Percentiles rank a stretch among this genome's conserved stretches.
Evolutionary conservation across 805 yeast species (phyloP).

Genomic region (Saccharomycopsis babjevae): DNA sequence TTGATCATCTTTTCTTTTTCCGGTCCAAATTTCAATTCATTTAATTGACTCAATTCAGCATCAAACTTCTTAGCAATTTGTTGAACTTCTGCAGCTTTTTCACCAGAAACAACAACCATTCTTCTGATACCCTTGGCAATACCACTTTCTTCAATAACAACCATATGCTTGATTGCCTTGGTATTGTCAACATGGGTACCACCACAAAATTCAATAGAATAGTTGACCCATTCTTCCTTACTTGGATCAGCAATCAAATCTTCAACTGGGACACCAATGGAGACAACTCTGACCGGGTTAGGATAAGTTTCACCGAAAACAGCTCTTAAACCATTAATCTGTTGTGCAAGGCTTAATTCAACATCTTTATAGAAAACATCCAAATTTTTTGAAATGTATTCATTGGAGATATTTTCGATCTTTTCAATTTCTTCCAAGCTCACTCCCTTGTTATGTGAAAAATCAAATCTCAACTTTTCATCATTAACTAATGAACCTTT

Average conservation of each 20-base stretch:
- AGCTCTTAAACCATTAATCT: constrained; percentile 83
- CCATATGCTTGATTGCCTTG: constrained; percentile 84
- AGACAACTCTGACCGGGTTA: constrained; percentile 96
- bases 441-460: constrained; percentile 84
- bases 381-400: constrained; percentile 59
- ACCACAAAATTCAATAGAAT: constrained; percentile 95
- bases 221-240: constrained; percentile 62
- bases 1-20: constrained; percentile 75
- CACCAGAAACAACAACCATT: constrained; percentile 93
- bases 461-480: constrained; percentile 92
- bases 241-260: constrained; percentile 64
- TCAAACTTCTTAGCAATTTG: constrained; percentile 67
- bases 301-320: constrained; percentile 99
- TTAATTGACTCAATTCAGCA: constrained; percentile 47
- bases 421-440: constrained; percentile 57
- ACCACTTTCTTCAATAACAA: constrained; percentile 89
- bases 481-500: constrained; percentile 95
- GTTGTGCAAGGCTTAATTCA: constrained; percentile 57
- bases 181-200: constrained; percentile 95
- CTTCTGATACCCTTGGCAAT: constrained; percentile 98
- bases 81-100: constrained; percentile 85
- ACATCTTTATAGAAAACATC: constrained; percentile 80
- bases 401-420: constrained; percentile 68
- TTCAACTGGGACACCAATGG: constrained; percentile 85
- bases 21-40: constrained; percentile 58